These are phyloP conservation scores for Reticulascus tulasneorum DNA, from an alignment of 2,329 filamentous ascomycete species.

Conservation along the genomic window DNA sequence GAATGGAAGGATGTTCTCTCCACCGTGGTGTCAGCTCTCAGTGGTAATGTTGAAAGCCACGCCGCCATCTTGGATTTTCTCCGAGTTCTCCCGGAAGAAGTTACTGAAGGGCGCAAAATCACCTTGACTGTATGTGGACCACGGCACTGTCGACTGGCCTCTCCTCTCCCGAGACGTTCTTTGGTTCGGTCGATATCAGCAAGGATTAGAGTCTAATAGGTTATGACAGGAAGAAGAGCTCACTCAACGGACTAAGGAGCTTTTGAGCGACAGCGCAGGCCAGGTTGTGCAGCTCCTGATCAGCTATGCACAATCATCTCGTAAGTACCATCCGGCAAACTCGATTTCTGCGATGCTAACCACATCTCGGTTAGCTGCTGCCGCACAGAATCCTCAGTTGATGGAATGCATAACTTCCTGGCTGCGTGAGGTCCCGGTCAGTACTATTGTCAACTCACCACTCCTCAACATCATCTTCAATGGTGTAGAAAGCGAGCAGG, in stretches of 20 bases:
- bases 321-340: slow-evolving; percentile 45
- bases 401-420: slow-evolving; percentile 96
- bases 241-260: slow-evolving; percentile 75
- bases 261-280: slow-evolving; percentile 85
- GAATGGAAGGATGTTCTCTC: slow-evolving; percentile 90
- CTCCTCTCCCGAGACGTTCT: slow-evolving; percentile 27
- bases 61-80: slow-evolving; percentile 93
- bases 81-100: slow-evolving; percentile 95
- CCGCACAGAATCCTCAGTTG: slow-evolving; percentile 81
- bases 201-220: slow-evolving; percentile 40
- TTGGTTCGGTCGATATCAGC: slow-evolving; percentile 31
- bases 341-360: slow-evolving; percentile 14
- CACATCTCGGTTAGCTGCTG: slow-evolving; percentile 52
- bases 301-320: slow-evolving; percentile 86
- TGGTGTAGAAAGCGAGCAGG: slow-evolving; percentile 69
- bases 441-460: slow-evolving; percentile 78
- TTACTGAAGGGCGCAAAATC: slow-evolving; percentile 98
- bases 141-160: slow-evolving; percentile 42
- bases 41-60: slow-evolving; percentile 71
- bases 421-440: slow-evolving; percentile 86
- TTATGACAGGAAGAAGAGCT: slow-evolving; percentile 89
- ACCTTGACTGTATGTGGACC: slow-evolving; percentile 93
- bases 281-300: slow-evolving; percentile 84
- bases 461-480: slow-evolving; percentile 77
- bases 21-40: slow-evolving; percentile 74